Evolutionary conservation across 2,329 filamentous ascomycete genomes (phyloP), one percentile per base, ranked within the genome.

Genomic region (Ascosphaera apis): DNA sequence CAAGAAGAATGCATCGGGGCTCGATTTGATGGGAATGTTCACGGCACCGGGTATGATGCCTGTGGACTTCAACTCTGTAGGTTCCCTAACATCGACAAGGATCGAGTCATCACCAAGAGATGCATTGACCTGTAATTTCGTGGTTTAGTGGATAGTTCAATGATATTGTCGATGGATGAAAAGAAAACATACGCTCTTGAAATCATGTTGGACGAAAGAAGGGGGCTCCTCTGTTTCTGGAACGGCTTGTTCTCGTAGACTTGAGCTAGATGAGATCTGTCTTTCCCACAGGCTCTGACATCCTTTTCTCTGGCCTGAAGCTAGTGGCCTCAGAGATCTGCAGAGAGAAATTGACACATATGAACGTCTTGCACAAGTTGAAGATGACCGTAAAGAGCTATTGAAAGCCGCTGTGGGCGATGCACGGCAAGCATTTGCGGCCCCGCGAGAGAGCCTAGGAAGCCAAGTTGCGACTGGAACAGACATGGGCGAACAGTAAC

Each of bases 1-100:
- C 5, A 93, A 65, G 53, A 83, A 76, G 48, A 91, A 73, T 40
- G 76, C 76, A 53, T 93, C 83, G 1, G 83, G 74, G 31, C 72
- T 66, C 4, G 73, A 76, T 5, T 65, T 68, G 42, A 95, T 65
- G 35, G 88, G 86, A 34, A 98, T 69, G 60, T 86, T 86, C 47
- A 86, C 59, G 1, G 83, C 73, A 33, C 68, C 68, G 1, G 88
- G 88, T 49, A 98, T 93, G 4, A 58, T 53, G 9, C 61, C 58
- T 1, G 59, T 60, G 15, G 52, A 45, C 36, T 42, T 42, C n/a
- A 63, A 45, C 46, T 63, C 58, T 41, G 48, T 44, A 37, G 61
- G 60, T 50, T 63, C 60, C 42, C 61, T 60, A 42, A 63, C 61
- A 43, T 63, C 61, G 39, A 58, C 46, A 27, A 58, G 48, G 42